These are phyloP conservation scores for Metarhizium sp. DNA, from an alignment of 2,329 filamentous ascomycete species.

Conservation along the genomic window DNA sequence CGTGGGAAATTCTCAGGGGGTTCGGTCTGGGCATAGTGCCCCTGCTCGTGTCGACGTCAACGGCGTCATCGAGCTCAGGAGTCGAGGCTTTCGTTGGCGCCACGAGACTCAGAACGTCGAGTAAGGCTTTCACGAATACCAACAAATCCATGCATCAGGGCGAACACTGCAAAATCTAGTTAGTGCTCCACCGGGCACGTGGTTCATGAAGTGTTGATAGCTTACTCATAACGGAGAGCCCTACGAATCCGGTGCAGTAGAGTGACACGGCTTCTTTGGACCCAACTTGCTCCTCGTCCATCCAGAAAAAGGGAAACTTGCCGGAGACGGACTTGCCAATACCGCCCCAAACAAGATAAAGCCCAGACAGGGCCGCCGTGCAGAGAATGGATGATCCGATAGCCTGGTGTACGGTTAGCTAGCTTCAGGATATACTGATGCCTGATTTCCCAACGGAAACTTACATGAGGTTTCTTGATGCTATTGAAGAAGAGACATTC, in stretches of 20 bases:
- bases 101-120: conserved; percentile 14
- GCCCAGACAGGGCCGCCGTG: conserved; percentile 27
- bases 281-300: conserved; percentile 34
- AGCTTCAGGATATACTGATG: neutral
- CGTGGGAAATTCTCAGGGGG: neutral
- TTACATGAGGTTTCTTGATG: conserved; percentile 40
- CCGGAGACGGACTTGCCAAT: conserved; percentile 37
- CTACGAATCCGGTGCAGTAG: conserved; percentile 35
- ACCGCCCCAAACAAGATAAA: conserved; percentile 41
- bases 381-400: conserved; percentile 33
- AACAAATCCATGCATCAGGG: conserved; percentile 38
- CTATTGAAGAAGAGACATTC: conserved; percentile 43
- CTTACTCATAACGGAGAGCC: conserved; percentile 36
- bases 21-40: neutral
- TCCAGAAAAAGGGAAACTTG: conserved; percentile 40
- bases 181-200: conserved; percentile 2
- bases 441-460: neutral
- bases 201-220: conserved; percentile 1
- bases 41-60: neutral
- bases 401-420: conserved; percentile 24
- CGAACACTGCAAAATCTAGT: conserved; percentile 29
- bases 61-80: neutral
- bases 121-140: conserved; percentile 36
- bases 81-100: conserved; percentile 6
- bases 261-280: conserved; percentile 33